phyloP scores from a whole-genome alignment of 371 early-diverging fungal species.

The Mucor irregularis region DNA sequence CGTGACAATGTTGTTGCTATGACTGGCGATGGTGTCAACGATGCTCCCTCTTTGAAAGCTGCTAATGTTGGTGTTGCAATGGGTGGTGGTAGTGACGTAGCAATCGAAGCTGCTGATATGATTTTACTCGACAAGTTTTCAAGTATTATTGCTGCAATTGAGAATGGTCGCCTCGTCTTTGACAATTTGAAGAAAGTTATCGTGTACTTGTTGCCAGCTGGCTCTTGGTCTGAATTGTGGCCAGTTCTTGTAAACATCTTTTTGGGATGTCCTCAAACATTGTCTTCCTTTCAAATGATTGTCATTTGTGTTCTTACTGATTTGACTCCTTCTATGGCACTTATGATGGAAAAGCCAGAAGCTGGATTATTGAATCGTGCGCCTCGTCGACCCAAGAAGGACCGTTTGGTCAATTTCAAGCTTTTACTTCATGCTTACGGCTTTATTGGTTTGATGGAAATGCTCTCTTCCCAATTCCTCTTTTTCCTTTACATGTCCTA shows the following conservation, averaged over 20 bases:
- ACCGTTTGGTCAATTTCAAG: slow-evolving; percentile 55
- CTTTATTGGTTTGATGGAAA: slow-evolving; percentile 64
- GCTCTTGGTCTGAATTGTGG: slow-evolving; percentile 70
- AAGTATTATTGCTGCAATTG: slow-evolving; percentile 71
- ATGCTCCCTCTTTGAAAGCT: slow-evolving; percentile 80
- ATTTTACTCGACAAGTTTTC: slow-evolving; percentile 75
- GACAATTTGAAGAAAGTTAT: slow-evolving; percentile 83
- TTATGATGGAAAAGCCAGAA: slow-evolving; percentile 71
- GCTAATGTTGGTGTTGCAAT: slow-evolving; percentile 85
- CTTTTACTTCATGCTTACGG: slow-evolving; percentile 65
- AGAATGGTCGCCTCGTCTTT: slow-evolving; percentile 82
- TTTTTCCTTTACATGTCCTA: slow-evolving; percentile 58
- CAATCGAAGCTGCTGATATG: slow-evolving; percentile 78
- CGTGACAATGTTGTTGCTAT: slow-evolving; percentile 74
- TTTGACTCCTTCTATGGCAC: slow-evolving; percentile 53
- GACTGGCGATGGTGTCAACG: slow-evolving; percentile 95
- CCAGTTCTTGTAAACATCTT: slow-evolving; percentile 71
- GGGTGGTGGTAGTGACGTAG: slow-evolving; percentile 75
- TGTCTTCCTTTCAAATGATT: slow-evolving; percentile 68
- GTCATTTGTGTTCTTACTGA: slow-evolving; percentile 61
- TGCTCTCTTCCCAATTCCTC: slow-evolving; percentile 59
- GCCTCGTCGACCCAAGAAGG: slow-evolving; percentile 65
- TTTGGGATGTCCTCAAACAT: slow-evolving; percentile 65
- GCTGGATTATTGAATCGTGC: slow-evolving; percentile 55
- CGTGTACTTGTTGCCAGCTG: slow-evolving; percentile 74